Conservation (phyloP, 192 early-diverging fungal species). For the Geranomyces variabilis region DNA sequence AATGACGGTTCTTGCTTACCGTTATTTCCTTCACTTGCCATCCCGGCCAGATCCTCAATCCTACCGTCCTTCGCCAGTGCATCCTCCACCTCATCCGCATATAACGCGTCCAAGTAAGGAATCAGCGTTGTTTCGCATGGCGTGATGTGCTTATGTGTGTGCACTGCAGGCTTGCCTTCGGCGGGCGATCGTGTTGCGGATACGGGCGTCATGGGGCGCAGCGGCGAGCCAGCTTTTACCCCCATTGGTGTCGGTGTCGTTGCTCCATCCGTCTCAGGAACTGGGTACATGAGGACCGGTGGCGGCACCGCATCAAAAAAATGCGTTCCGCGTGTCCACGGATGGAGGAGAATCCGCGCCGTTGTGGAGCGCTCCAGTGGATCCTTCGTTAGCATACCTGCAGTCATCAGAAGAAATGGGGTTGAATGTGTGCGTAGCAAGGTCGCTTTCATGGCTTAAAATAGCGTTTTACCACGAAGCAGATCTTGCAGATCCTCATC, state of each 20-base stretch:
- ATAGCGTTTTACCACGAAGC: conserved; percentile 39
- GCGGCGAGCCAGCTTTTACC: background rate
- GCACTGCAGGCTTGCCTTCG: background rate
- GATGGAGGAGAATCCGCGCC: conserved; percentile 45
- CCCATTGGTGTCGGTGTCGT: conserved; percentile 16
- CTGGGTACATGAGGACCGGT: conserved; percentile 10
- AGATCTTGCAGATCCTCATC: conserved; percentile 43
- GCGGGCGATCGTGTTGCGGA: conserved; percentile 18
- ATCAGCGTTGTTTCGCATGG: conserved; percentile 62
- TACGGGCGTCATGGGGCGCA: conserved; percentile 1
- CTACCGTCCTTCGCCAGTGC: conserved; percentile 18
- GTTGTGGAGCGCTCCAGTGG: conserved; percentile 42
- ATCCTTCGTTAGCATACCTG: conserved; percentile 53
- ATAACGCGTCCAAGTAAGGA: conserved; percentile 50
- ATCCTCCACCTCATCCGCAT: conserved; percentile 51
- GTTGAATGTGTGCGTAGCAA: too few species aligned
- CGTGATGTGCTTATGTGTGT: conserved; percentile 28
- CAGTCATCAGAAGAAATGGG: too few species aligned
- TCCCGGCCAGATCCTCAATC: conserved; percentile 15
- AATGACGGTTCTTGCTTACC: background rate
- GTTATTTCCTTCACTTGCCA: background rate
- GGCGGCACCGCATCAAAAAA: background rate
- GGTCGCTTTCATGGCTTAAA: too few species aligned
- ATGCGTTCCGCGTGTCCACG: conserved; percentile 39
- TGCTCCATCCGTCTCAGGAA: conserved; percentile 3